phyloP scores from a whole-genome alignment of 2,329 filamentous ascomycete genomes.

The Nothophoma quercina region DNA sequence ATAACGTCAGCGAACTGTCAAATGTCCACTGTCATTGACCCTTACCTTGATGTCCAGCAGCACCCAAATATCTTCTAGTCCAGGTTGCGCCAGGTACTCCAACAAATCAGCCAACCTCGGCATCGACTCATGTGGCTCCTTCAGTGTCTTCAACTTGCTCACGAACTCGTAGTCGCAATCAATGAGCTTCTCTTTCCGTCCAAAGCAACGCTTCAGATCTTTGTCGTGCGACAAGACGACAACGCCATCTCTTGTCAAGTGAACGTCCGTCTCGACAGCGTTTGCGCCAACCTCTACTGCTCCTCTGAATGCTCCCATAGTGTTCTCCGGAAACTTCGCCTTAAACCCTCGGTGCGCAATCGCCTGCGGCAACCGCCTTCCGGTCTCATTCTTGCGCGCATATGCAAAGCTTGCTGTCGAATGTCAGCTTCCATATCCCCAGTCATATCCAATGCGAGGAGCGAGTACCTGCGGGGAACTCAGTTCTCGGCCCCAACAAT shows the following conservation, averaged over 20 bases:
- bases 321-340: slow-evolving; percentile 82
- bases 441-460: neutral
- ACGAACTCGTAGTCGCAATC: slow-evolving; percentile 82
- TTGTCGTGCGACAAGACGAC: slow-evolving; percentile 87
- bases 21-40: neutral
- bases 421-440: slow-evolving; percentile 22
- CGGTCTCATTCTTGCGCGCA: slow-evolving; percentile 45
- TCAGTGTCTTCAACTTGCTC: slow-evolving; percentile 70
- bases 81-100: slow-evolving; percentile 71
- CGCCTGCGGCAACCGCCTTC: slow-evolving; percentile 66
- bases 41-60: slow-evolving; percentile 86
- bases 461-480: slow-evolving; percentile 40
- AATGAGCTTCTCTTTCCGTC: slow-evolving; percentile 72
- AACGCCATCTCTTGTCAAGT: slow-evolving; percentile 80
- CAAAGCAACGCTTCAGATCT: slow-evolving; percentile 81
- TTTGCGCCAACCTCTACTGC: slow-evolving; percentile 78
- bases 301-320: slow-evolving; percentile 77
- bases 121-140: slow-evolving; percentile 74
- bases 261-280: slow-evolving; percentile 88
- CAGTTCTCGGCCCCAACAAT: slow-evolving; percentile 38
- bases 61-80: slow-evolving; percentile 75
- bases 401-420: slow-evolving; percentile 44
- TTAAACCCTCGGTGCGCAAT: slow-evolving; percentile 85
- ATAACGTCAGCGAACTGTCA: slow-evolving; percentile 8
- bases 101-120: slow-evolving; percentile 78